phyloP scores from a whole-genome alignment of 2,329 filamentous ascomycete species.

The Pseudogymnoascus sp. region DNA sequence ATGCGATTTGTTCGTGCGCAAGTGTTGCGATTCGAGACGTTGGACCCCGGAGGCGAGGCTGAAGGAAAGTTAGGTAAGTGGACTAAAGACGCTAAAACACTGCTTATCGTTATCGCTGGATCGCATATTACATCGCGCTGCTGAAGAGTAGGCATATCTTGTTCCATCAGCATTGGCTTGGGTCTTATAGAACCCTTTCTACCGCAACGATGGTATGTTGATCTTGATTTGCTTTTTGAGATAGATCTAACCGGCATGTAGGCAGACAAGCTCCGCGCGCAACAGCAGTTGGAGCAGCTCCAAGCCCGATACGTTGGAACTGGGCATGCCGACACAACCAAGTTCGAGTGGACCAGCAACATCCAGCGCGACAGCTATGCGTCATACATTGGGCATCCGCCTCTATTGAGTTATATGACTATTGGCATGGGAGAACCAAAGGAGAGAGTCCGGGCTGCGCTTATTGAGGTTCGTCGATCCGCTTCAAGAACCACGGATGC shows the following conservation, averaged over 20 bases:
- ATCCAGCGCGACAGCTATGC: conserved; percentile 89
- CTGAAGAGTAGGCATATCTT: background rate
- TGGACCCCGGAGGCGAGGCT: background rate
- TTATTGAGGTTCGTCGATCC: conserved; percentile 58
- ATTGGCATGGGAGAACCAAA: conserved; percentile 80
- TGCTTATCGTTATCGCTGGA: background rate
- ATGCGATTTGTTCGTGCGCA: background rate
- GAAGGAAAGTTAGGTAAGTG: conserved; percentile 1
- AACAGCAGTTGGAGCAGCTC: conserved; percentile 94
- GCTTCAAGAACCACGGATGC: background rate
- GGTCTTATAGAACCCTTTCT: background rate
- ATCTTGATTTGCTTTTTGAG: background rate
- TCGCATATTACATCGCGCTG: background rate
- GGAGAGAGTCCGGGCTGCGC: conserved; percentile 68
- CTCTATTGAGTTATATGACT: conserved; percentile 79
- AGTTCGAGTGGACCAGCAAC: conserved; percentile 95
- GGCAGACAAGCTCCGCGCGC: conserved; percentile 96
- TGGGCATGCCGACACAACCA: conserved; percentile 91
- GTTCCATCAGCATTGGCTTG: conserved; percentile 1
- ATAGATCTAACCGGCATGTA: conserved; percentile 24
- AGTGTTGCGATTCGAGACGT: conserved; percentile 4
- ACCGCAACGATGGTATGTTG: background rate
- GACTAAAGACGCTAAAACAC: background rate
- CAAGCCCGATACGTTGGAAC: conserved; percentile 95
- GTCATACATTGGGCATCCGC: conserved; percentile 82